Evolutionary conservation across 2,329 filamentous ascomycete genomes (phyloP), one percentile per base, ranked within the genome.

Genomic region (Monascus ruber): DNA sequence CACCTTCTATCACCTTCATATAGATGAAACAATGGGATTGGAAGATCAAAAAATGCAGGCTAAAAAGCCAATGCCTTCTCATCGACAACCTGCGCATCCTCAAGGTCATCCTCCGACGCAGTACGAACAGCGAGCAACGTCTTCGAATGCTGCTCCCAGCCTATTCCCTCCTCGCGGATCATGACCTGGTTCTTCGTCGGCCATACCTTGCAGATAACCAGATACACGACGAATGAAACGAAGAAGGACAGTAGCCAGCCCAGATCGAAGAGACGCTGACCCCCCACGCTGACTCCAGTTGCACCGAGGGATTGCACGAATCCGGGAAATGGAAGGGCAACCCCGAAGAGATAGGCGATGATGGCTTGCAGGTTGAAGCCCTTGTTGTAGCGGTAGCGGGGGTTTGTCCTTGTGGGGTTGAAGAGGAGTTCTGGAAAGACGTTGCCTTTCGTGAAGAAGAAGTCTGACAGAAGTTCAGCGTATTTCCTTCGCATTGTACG

Each of bases 301-400:
- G 54, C 48, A 7, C 59, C 57, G n/a, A 62, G 46, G 1, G 57
- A 51, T 24, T 54, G 57, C 10, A 56, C 43, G 32, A 63, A 59
- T 0, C 60, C 60, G 1, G 59, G 55, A 33, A 63, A 61, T 4
- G 57, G 58, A 26, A 62, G 47, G 2, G 53, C 53, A 26, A 60
- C 52, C 17, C 56, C 59, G 26, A 46, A 50, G 17, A 62, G 32
- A 34, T 62, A 63, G 26, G 59, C 59, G 34, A 61, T 47, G 11
- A 56, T 45, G 5, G 54, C 58, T 43, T 62, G 59, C 6, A 63
- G 33, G 37, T 63, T 63, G 52, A 56, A 58, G 11, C 59, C 59
- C 6, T 42, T 34, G 36, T 49, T 38, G 38, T 59, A 62, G 34
- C 55, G 55, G 41, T 63, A 62, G 42, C 60, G 52, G 33, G 41